Evolutionary conservation across 352 stramenopile species (phyloP).

Genomic region (Pythium aquatile): DNA sequence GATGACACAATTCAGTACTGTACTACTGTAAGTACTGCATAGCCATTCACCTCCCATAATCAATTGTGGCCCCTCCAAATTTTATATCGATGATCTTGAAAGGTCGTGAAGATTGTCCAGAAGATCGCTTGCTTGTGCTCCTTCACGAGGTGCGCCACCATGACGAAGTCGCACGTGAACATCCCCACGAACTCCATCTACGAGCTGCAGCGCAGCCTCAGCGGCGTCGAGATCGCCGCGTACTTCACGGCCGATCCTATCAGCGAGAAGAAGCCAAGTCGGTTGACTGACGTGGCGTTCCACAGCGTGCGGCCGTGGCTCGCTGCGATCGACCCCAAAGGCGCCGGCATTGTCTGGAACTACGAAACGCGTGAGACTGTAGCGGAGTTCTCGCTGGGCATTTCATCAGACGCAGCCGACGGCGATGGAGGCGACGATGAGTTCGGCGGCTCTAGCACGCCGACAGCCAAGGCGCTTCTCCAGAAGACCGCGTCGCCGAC

Average conservation of each 20-base stretch:
- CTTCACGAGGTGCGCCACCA: not conserved
- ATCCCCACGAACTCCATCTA: conserved; percentile 46
- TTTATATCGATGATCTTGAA: conserved; percentile 1
- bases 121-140: not conserved
- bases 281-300: conserved; percentile 60
- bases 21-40: no score
- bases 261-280: conserved; percentile 72
- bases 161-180: conserved; percentile 23
- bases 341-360: conserved; percentile 65
- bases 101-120: not conserved
- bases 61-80: not conserved
- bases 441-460: conserved; percentile 14
- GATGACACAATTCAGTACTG: no score
- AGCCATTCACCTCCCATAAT: not conserved
- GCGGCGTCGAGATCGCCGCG: conserved; percentile 54
- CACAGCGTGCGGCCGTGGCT: conserved; percentile 69
- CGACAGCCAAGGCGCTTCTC: conserved; percentile 36
- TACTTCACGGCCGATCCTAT: conserved; percentile 49
- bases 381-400: conserved; percentile 62
- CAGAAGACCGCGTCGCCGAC: conserved; percentile 40
- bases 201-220: conserved; percentile 49
- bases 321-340: conserved; percentile 63
- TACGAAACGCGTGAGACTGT: conserved; percentile 66
- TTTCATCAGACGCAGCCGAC: conserved; percentile 37
- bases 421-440: conserved; percentile 23